phyloP scores from a whole-genome alignment of 78 protist genomes.

The Neovahlkampfia damariscottae region DNA sequence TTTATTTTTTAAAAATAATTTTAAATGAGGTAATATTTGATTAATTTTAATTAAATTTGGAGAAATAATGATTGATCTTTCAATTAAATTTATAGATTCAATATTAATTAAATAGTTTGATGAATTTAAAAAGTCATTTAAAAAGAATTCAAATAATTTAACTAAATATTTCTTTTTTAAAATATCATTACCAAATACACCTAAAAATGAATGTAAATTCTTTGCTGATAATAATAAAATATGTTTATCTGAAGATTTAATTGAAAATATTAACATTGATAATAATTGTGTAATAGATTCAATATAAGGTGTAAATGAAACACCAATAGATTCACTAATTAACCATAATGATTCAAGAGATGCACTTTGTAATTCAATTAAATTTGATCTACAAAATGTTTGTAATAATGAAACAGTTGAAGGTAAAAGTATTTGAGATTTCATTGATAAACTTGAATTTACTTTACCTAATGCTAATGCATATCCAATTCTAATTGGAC shows the following conservation, averaged over 20 bases:
- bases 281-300: neutral
- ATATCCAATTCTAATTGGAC: neutral
- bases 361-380: neutral
- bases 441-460: neutral
- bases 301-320: neutral
- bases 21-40: neutral
- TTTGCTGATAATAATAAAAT: neutral
- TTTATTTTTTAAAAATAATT: neutral
- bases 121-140: neutral
- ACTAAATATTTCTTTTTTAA: neutral
- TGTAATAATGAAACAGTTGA: neutral
- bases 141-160: neutral
- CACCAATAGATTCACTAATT: neutral
- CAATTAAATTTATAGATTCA: neutral
- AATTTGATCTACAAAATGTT: neutral
- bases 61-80: neutral
- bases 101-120: neutral
- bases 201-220: neutral
- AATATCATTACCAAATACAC: neutral
- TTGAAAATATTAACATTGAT: neutral
- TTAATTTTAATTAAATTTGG: neutral
- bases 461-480: neutral
- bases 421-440: neutral
- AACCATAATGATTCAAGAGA: neutral
- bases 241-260: neutral